These are phyloP conservation scores for Evansstolkia leycettana DNA, from an alignment of 495 filamentous ascomycete species.

Conservation along the genomic window DNA sequence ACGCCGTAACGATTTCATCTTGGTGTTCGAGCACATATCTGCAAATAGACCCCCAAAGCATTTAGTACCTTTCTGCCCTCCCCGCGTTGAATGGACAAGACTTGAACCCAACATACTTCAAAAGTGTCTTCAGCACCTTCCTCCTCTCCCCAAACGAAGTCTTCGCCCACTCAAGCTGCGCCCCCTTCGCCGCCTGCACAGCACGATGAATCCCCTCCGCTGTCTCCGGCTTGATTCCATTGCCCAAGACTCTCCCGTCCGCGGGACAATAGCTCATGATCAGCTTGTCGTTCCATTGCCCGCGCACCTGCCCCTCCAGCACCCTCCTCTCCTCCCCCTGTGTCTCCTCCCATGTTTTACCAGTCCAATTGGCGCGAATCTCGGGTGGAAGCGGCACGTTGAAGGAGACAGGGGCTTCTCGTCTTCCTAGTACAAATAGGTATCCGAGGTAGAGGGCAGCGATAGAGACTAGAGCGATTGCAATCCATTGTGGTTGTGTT, in stretches of 20 bases:
- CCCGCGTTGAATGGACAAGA: neutral
- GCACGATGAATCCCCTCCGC: constrained; percentile 69
- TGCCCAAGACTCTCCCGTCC: constrained; percentile 70
- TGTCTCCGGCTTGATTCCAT: constrained; percentile 62
- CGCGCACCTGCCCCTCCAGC: constrained; percentile 27
- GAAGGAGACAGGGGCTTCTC: constrained; percentile 44
- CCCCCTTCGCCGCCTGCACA: constrained; percentile 57
- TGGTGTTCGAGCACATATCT: constrained; percentile 80
- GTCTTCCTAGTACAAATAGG: constrained; percentile 17
- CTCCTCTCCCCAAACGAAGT: constrained; percentile 70
- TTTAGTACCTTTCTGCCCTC: too few species aligned
- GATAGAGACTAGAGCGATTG: constrained; percentile 22
- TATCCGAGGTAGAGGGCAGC: constrained; percentile 24
- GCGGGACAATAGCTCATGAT: constrained; percentile 73
- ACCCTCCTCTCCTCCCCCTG: constrained; percentile 31
- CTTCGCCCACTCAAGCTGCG: constrained; percentile 69
- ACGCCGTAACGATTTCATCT: constrained; percentile 70
- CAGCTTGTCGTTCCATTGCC: constrained; percentile 31
- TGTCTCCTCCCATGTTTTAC: constrained; percentile 48
- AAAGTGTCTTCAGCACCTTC: constrained; percentile 67
- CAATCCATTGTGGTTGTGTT: constrained; percentile 10
- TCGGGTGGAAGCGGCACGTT: constrained; percentile 46
- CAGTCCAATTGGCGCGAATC: constrained; percentile 38
- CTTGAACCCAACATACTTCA: constrained; percentile 42
- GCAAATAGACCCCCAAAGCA: too few species aligned